Conservation (phyloP, 768 basidiomycete species). For the Suillus cothurnatus region DNA sequence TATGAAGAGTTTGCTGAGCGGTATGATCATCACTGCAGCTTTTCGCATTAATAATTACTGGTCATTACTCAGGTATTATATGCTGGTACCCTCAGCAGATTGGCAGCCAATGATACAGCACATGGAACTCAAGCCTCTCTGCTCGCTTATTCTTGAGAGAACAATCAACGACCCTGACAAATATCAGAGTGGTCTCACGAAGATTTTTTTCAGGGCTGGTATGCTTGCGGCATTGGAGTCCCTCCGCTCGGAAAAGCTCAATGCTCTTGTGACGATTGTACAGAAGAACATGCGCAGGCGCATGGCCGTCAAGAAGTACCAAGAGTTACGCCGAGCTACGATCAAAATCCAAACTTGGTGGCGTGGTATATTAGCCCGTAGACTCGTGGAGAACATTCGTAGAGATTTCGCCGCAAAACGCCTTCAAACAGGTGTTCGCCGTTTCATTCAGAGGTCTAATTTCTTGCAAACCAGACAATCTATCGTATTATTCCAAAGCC, state of each 20-base stretch:
- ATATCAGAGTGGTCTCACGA: conserved; percentile 95
- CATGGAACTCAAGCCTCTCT: conserved; percentile 78
- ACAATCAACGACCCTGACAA: conserved; percentile 95
- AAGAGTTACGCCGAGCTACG: conserved; percentile 65
- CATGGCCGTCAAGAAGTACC: conserved; percentile 83
- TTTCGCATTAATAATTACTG: conserved; percentile 15
- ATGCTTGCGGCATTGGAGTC: conserved; percentile 97
- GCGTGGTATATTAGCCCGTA: conserved; percentile 81
- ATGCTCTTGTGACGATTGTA: conserved; percentile 89
- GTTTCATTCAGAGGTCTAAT: conserved; percentile 70
- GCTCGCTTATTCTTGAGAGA: conserved; percentile 78
- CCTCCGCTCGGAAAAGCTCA: conserved; percentile 83
- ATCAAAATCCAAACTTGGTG: conserved; percentile 94
- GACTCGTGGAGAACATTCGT: conserved; percentile 69
- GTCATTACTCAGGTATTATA: conserved; percentile 76
- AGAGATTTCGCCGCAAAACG: conserved; percentile 73
- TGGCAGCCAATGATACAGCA: conserved; percentile 88
- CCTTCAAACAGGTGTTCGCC: conserved; percentile 73
- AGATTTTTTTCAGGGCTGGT: conserved; percentile 99
- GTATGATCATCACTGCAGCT: conserved; percentile 43
- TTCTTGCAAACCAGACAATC: conserved; percentile 66
- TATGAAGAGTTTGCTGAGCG: conserved; percentile 99
- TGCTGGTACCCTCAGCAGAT: conserved; percentile 85
- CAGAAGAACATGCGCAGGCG: conserved; percentile 96
- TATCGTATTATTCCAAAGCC: conserved; percentile 77